Percentiles rank a stretch among this genome's conserved stretches.
phyloP scores from a whole-genome alignment of 2,329 filamentous ascomycete genomes.

The Trichophaea hybrida region DNA sequence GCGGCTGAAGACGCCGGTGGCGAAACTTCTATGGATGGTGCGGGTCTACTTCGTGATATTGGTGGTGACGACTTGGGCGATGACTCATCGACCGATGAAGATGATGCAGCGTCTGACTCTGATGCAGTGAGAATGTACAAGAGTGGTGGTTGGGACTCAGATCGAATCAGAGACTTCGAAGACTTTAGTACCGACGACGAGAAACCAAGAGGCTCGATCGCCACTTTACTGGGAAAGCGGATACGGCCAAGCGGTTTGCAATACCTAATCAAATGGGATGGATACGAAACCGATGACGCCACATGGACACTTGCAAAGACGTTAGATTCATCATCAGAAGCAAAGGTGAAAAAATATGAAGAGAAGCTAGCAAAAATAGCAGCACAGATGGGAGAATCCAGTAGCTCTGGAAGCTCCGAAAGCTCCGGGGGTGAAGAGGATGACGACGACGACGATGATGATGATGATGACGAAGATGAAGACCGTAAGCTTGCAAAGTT shows the following conservation, averaged over 20 bases:
- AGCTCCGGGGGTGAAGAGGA: conserved; percentile 31
- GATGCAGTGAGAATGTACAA: conserved; percentile 22
- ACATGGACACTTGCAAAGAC: conserved; percentile 35
- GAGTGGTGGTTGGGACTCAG: conserved; percentile 32
- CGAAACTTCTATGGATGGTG: neutral
- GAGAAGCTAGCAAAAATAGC: conserved; percentile 30
- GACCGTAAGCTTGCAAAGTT: conserved; percentile 25
- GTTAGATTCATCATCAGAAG: conserved; percentile 28
- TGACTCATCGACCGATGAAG: conserved; percentile 21
- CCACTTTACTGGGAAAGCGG: conserved; percentile 36
- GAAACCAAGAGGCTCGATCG: conserved; percentile 31
- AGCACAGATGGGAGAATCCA: conserved; percentile 26
- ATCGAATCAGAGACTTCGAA: conserved; percentile 37
- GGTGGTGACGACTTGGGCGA: conserved; percentile 31
- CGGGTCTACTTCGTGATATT: conserved; percentile 31
- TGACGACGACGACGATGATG: conserved; percentile 32
- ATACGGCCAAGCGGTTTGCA: conserved; percentile 35
- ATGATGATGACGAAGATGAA: conserved; percentile 30
- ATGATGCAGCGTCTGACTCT: conserved; percentile 15
- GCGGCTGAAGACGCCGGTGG: conserved; percentile 30
- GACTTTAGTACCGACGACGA: conserved; percentile 39
- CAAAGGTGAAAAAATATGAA: conserved; percentile 20
- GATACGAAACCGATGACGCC: conserved; percentile 35
- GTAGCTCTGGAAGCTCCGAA: conserved; percentile 25
- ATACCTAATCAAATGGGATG: conserved; percentile 40